These are phyloP conservation scores for Pleurotus sapidus DNA, from an alignment of 768 basidiomycete species.

Conservation along the genomic window DNA sequence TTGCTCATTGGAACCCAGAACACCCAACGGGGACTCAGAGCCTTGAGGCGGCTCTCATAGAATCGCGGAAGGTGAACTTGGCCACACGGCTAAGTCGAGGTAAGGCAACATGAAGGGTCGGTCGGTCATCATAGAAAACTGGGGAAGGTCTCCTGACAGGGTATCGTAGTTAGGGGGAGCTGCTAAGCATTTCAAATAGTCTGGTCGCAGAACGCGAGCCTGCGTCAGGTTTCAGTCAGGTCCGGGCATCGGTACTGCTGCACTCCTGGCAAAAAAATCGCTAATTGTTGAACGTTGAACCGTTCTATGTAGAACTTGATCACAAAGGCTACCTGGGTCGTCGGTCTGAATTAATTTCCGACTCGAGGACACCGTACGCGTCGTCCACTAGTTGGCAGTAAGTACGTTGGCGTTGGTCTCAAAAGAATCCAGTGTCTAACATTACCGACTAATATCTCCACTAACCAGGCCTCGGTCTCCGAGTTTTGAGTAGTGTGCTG, in stretches of 20 bases:
- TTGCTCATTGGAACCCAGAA: background rate
- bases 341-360: conserved; percentile 4
- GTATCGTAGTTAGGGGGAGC: conserved; percentile 5
- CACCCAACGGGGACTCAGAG: background rate
- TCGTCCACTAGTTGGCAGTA: no score
- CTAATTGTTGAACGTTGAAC: background rate
- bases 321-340: background rate
- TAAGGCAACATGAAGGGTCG: background rate
- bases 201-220: background rate
- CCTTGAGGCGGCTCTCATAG: conserved; percentile 1
- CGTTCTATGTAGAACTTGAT: background rate
- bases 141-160: background rate
- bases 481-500: no score
- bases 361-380: background rate
- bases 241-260: background rate
- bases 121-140: background rate
- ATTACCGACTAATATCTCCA: no score
- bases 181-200: background rate
- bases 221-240: background rate
- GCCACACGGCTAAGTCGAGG: background rate
- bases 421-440: no score
- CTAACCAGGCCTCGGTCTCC: no score
- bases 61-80: background rate
- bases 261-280: no score
- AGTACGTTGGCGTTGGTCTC: no score